Evolutionary conservation across 2,329 filamentous ascomycete species (phyloP), one percentile per base, ranked within the genome.

Genomic region (Dactylellina parvicollis): DNA sequence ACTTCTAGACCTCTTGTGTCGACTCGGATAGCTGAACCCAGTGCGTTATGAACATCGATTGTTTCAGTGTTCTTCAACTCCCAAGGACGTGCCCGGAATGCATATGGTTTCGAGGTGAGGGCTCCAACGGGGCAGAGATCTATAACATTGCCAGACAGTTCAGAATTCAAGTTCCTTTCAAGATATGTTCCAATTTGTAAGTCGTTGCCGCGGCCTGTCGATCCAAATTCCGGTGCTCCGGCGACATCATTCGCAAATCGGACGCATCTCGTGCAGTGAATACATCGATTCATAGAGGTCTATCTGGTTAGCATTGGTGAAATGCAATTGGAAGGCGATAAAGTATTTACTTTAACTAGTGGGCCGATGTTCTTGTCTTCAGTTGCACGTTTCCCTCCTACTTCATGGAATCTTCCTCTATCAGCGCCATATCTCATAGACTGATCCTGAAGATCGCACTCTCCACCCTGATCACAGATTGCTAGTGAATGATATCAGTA

Each of bases 311-410:
- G 36, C 28, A 10, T 60, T 26, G 52, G 52, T n/a, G 5, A 10
- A 18, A 75, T 44, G 77, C 10, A 9, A 18, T 5, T 7, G 5
- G 28, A 8, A 22, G 40, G 78, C 28, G 16, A 50, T 36, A 85
- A 83, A 82, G 14, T 18, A 26, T 9, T 47, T 32, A 74, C 70
- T 62, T 99, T 99, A 84, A 99, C 91, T 77, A 99, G 83, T 60
- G 95, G 95, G 34, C 95, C 95, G 79, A 99, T 97, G 82, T 99
- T 98, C 87, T 99, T 99, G 83, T 99, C 95, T 84, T 99, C 95
- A 38, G 97, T 93, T 24, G 92, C 95, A 85, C 95, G 91, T 87
- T 99, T 99, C 83, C 95, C 95, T 64, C 87, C 89, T 79, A 96
- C 83, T 83, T 99, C 95, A 84, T 99, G 95, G 84, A 99, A 99